Evolutionary conservation across 108 stramenopile species (phyloP).

Genomic region (Asterionellopsis glacialis): DNA sequence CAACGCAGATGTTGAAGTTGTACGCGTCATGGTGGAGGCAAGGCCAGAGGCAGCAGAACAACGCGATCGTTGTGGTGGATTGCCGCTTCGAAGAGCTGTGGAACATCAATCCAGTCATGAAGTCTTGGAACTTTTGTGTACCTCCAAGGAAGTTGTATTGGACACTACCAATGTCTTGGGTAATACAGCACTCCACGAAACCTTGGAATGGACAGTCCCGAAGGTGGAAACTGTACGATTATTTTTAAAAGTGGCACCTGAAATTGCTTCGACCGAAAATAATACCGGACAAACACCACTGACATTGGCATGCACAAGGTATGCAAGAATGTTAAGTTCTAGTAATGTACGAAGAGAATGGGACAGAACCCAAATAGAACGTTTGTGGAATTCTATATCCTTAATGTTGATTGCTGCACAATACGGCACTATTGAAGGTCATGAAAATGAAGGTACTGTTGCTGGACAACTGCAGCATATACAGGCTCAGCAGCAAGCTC

Average conservation of each 20-base stretch:
- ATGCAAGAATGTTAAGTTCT: neutral
- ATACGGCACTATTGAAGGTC: neutral
- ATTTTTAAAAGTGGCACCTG: neutral
- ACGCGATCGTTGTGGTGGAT: neutral
- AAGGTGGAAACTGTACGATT: neutral
- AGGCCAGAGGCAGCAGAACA: neutral
- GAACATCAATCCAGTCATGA: neutral
- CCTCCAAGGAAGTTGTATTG: neutral
- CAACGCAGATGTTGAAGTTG: neutral
- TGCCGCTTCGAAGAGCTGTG: neutral
- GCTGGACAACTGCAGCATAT: no score
- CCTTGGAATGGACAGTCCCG: neutral
- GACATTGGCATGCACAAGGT: neutral
- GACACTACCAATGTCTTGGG: neutral
- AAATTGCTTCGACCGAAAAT: neutral
- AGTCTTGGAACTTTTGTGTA: neutral
- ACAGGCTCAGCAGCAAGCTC: no score
- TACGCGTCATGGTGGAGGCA: neutral
- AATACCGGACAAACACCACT: neutral
- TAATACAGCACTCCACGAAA: neutral
- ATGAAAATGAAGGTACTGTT: neutral
- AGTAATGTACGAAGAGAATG: no score
- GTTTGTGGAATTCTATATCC: neutral
- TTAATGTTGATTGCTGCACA: neutral
- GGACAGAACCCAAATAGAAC: neutral